These are phyloP conservation scores for Mrakiaceae sp. DNA, from an alignment of 1,284 basidiomycete species.

Conservation along the genomic window DNA sequence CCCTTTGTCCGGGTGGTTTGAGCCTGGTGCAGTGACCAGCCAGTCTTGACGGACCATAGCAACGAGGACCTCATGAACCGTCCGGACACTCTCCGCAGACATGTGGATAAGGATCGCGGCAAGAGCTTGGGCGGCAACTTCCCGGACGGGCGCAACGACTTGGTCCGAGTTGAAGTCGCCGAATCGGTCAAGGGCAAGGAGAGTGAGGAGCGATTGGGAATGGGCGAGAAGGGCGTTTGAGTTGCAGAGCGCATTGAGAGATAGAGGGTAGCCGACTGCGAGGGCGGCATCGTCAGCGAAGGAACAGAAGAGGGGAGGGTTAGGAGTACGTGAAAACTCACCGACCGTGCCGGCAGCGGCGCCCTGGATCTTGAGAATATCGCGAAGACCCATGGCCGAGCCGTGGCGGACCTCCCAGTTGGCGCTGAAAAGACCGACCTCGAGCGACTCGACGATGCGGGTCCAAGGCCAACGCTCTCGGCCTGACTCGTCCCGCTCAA, in stretches of 20 bases:
- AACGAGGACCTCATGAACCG: constrained; percentile 72
- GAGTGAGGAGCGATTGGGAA: constrained; percentile 72
- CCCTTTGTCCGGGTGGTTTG: too few species aligned
- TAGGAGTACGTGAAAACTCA: constrained; percentile 26
- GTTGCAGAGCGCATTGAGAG: constrained; percentile 56
- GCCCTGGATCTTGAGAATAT: constrained; percentile 78
- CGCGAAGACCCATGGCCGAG: constrained; percentile 80
- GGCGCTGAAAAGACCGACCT: constrained; percentile 70
- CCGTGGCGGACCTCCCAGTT: constrained; percentile 94
- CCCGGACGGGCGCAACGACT: constrained; percentile 90
- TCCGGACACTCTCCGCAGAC: constrained; percentile 59
- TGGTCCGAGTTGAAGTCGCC: constrained; percentile 97
- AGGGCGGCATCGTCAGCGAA: not conserved
- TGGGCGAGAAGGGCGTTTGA: constrained; percentile 46
- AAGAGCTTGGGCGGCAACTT: constrained; percentile 89
- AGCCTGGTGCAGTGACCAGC: constrained; percentile 2
- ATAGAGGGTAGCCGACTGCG: constrained; percentile 41
- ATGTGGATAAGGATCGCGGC: constrained; percentile 82
- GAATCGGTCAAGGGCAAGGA: constrained; percentile 93
- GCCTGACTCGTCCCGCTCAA: constrained; percentile 41
- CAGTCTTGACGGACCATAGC: constrained; percentile 88
- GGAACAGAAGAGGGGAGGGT: not conserved
- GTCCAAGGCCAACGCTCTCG: constrained; percentile 69
- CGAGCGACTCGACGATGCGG: constrained; percentile 67
- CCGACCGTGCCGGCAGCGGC: constrained; percentile 68